Base-by-base conservation (phyloP, 441 rosid species). In the Isatis lusitanica region DNA sequence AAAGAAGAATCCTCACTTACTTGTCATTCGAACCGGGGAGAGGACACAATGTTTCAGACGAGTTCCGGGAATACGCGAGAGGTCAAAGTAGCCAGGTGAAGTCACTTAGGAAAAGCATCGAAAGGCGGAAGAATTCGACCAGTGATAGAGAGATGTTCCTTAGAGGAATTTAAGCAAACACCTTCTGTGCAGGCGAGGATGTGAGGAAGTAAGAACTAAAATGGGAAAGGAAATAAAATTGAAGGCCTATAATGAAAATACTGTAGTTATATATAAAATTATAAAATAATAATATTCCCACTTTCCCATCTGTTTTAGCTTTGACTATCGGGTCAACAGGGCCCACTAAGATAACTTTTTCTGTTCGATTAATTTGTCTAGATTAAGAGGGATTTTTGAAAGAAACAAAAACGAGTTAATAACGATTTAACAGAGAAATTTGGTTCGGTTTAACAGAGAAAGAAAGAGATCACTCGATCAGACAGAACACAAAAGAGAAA, bases 1-100 rank as follows among this genome's bases (percentile, higher is more conserved):
- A 18, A 24, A 59, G 53, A 40, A 9, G 13, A 42, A 24, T 48
- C 31, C 13, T 35, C 35, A 31, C 93, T 83, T 73, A 88, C 94
- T 74, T 62, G 58, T 71, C 39, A 55, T 21, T 7, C 46, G 68
- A 15, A 74, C 15, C 7, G 84, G 81, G 9, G 77, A 74, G 64
- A 72, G 74, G 36, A 31, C 36, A 56, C 70, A 66, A 65, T 78
- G 77, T 66, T 63, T 80, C 16, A 74, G 55, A 64, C 67, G 40
- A 57, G 60, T 36, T 39, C 81, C 80, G 64, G 83, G 78, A 48
- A 82, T 0, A 31, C 67, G 78, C 47, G 74, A 60, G 65, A 63
- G 62, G 33, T 70, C 63, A 35, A 40, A 47, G 74, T 65, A 68
- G 85, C 76, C 85, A 84, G 75, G 39, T 38, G 50, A 62, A 4